Evolutionary conservation across 495 filamentous ascomycete species (phyloP), one percentile per base, ranked within the genome.

Genomic region (Pseudevernia furfuracea): DNA sequence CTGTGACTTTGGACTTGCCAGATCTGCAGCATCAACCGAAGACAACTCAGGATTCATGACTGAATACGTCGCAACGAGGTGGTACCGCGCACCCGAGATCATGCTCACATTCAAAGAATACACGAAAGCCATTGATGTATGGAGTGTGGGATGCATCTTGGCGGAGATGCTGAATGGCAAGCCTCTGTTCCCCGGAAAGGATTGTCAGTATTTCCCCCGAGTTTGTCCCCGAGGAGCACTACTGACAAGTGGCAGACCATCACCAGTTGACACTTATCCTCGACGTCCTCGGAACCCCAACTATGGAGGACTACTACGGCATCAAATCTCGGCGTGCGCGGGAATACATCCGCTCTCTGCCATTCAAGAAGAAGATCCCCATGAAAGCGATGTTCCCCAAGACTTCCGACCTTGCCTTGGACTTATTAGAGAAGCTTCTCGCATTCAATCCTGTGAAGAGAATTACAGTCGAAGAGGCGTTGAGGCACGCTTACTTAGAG

Each of bases 101-200:
- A 99, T 99, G 95, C 87, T 99, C 81, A 97, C 93, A 57, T 99
- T 99, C 84, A 97, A 99, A 81, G 94, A 97, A 78, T 97, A 99
- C 79, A 99, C 95, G 65, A 99, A 97, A 81, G 95, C 95, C 39
- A 99, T 99, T 74, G 95, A 99, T 73, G 92, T 99, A 32, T 99
- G 95, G 95, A 96, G 92, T 73, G 95, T 99, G 48, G 95, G 95
- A 61, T 99, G 95, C 74, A 99, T 99, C 69, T 80, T 99, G 69
- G 95, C 95, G n/a, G 95, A 99, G 81, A 99, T 99, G 95, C 80
- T 99, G 67, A 96, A 92, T 75, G 95, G 95, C 48, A 99, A 99
- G 80, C 95, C 95, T 4, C 79, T 99, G 46, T 99, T 99, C 79
- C 95, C 95, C 3, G 95, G 95, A 70, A 99, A 99, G 76, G 95